Conservation (phyloP, 495 filamentous ascomycete species). For the Tuber umbilicatum region DNA sequence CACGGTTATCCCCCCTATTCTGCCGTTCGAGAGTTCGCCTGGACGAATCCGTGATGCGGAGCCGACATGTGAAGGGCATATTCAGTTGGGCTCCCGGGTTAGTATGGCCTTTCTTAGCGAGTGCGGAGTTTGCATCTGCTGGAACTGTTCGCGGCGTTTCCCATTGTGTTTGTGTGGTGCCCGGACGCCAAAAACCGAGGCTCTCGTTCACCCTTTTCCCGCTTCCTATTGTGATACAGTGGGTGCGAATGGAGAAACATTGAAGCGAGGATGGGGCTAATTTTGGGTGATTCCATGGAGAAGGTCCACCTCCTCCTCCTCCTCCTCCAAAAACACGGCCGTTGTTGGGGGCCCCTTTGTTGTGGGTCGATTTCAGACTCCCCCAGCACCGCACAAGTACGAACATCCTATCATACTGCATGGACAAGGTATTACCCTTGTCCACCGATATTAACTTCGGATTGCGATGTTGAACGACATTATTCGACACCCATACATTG, state of each 20-base stretch:
- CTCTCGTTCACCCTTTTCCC: not conserved
- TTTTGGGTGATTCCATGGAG: not conserved
- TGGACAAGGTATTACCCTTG: not conserved
- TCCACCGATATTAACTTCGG: not conserved
- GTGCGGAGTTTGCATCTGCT: not conserved
- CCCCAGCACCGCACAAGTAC: not conserved
- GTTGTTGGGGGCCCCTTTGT: not conserved
- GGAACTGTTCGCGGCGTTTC: not conserved
- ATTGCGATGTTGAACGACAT: not conserved
- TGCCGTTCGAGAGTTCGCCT: not conserved
- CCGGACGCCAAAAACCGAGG: not conserved
- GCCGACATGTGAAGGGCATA: not conserved
- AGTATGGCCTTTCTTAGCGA: not conserved
- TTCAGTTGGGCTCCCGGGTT: not conserved
- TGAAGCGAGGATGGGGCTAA: not conserved
- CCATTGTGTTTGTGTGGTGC: not conserved
- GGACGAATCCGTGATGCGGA: not conserved
- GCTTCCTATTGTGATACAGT: too few species aligned
- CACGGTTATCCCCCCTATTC: not conserved
- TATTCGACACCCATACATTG: not conserved
- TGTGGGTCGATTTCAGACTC: not conserved
- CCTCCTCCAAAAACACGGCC: not conserved
- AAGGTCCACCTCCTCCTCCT: too few species aligned
- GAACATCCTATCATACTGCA: not conserved
- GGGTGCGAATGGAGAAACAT: too few species aligned